Evolutionary conservation across 257 asterid genomes (phyloP).

Genomic region (Jaltomata sinuosa): DNA sequence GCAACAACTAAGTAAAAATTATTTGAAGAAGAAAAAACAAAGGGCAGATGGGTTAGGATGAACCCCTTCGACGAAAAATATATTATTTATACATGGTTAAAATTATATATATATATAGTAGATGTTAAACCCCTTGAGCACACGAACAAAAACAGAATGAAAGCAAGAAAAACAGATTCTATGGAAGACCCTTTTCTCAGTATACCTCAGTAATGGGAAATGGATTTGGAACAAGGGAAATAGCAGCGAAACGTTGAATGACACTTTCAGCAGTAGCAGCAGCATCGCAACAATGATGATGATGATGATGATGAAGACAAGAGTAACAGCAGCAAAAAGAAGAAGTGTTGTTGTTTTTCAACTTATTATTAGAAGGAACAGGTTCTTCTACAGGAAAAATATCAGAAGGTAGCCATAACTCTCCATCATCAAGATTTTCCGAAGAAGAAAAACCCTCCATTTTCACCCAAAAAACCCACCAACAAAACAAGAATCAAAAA

Average conservation of each 20-base stretch:
- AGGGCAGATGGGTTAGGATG: no score
- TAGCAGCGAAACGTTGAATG: background rate
- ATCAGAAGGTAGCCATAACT: slow-evolving; percentile 25
- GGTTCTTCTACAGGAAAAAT: slow-evolving; percentile 20
- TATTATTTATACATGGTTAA: no score
- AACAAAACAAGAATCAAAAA: background rate
- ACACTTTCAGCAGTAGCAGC: no score
- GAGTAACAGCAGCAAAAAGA: background rate
- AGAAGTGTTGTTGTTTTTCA: background rate
- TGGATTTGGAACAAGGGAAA: background rate
- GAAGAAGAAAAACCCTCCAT: slow-evolving; percentile 18
- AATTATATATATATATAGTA: no score
- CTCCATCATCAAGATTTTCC: slow-evolving; percentile 24
- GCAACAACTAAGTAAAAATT: no score
- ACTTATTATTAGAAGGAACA: background rate
- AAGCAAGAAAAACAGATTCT: no score
- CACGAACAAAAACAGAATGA: no score
- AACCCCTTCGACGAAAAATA: no score
- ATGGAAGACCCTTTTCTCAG: background rate
- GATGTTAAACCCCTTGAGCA: no score
- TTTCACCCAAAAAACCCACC: background rate
- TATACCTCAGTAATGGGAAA: background rate
- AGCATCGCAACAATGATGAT: no score
- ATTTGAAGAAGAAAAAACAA: no score
- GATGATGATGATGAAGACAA: background rate